Evolutionary conservation across 768 basidiomycete genomes (phyloP), one percentile per base, ranked within the genome.

Genomic region (Macrocybe gigantea): DNA sequence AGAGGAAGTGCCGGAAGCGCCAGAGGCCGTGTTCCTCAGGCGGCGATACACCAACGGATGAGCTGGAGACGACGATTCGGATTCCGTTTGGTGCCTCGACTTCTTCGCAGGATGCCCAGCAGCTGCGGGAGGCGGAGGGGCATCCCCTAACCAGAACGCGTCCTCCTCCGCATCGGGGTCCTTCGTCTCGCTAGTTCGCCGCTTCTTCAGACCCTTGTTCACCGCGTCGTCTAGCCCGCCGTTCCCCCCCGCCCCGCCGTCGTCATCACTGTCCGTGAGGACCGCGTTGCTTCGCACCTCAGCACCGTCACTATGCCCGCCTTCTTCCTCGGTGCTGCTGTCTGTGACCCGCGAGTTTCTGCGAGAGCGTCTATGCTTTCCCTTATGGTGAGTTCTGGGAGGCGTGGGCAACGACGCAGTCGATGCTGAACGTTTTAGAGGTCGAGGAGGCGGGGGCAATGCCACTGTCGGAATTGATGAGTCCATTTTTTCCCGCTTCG

Each of bases 351-450:
- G 22, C 22, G 22, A 22, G 22, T 22, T 22, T 22, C 22, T 22
- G 22, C 22, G 22, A 22, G 74, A 71, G 6, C 66, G 59, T 35
- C 68, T 69, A 47, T 73, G 64, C 48, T 70, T 73, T 13, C 70
- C 71, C 51, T 74, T 81, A 48, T 76, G 69, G 42, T 66, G 71
- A 6, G 82, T 84, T 30, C 78, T 66, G 0, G 84, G 84, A 14
- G 83, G 84, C 0, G 84, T 86, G 34, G 82, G 83, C 15, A 86
- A 69, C 4, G 81, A 81, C 31, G 76, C 78, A 37, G 72, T 71
- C 12, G 83, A 85, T 22, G 82, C 78, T 12, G 80, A 80, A 14
- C 82, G 79, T 63, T 83, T 83, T 41, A 82, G 66, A 11, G 71
- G 66, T 36, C 68, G 71, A 35, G 64, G 61, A 14, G 58, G 42